Conservation (phyloP, 306 rosid genomes). For the Quercus glauca region DNA sequence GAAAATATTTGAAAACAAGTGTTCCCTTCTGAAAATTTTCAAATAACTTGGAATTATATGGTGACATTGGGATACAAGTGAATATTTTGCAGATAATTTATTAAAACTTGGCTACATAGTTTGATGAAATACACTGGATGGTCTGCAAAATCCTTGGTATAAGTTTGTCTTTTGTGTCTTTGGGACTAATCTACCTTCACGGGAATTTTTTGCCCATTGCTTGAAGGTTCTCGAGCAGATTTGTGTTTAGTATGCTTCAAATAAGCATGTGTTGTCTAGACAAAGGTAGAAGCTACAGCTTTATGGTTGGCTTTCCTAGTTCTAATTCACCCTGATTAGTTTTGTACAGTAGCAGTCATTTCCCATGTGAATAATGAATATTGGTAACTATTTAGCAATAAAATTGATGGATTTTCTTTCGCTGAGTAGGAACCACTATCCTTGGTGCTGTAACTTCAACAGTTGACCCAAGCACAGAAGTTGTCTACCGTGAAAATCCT, state of each 20-base stretch:
- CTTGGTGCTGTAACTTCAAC: constrained; percentile 62
- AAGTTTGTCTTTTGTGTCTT: not conserved
- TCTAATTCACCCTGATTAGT: not conserved
- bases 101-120: not conserved
- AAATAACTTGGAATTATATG: not conserved
- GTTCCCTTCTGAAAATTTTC: not conserved
- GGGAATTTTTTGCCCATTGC: not conserved
- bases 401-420: constrained; percentile 24
- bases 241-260: not conserved
- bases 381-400: not conserved
- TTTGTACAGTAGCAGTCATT: not conserved
- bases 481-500: constrained; percentile 63
- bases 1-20: not conserved
- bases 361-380: not conserved
- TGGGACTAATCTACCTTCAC: not conserved
- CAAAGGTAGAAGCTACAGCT: not conserved
- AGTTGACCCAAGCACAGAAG: constrained; percentile 68
- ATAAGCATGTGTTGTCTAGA: not conserved
- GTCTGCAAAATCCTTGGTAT: not conserved
- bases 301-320: not conserved
- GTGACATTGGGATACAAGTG: not conserved
- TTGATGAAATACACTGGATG: not conserved
- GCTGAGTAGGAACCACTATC: constrained; percentile 74
- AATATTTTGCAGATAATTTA: not conserved
- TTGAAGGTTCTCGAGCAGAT: not conserved